Conservation (phyloP, 306 rosid species). For the Corylus avellana region DNA sequence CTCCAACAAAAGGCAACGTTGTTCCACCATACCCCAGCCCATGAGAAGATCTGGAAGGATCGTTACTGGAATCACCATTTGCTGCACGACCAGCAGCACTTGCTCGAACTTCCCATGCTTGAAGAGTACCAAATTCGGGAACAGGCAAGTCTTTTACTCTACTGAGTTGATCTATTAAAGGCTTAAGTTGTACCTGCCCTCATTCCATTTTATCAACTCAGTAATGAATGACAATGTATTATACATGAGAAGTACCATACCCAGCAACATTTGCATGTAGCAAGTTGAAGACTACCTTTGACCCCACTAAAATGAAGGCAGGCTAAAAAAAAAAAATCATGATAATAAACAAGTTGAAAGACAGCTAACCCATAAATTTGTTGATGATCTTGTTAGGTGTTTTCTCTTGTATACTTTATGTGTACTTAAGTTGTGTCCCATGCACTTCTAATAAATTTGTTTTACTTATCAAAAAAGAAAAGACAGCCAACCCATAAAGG, state of each 20-base stretch:
- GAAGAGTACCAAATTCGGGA: slow-evolving; percentile 92
- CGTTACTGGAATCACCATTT: slow-evolving; percentile 63
- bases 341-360: not conserved
- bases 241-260: slow-evolving; percentile 11
- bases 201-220: slow-evolving; percentile 21
- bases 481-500: not conserved
- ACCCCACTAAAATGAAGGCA: slow-evolving; percentile 9
- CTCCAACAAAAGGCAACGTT: slow-evolving; percentile 87
- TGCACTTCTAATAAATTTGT: too few species aligned
- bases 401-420: too few species aligned
- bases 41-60: slow-evolving; percentile 74
- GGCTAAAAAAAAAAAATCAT: not conserved
- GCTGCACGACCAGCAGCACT: slow-evolving; percentile 78
- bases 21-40: slow-evolving; percentile 78
- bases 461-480: too few species aligned
- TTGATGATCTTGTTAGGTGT: too few species aligned
- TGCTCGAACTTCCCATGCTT: slow-evolving; percentile 96
- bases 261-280: slow-evolving; percentile 10
- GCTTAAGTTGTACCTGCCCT: slow-evolving; percentile 85
- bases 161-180: slow-evolving; percentile 78
- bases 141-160: slow-evolving; percentile 88
- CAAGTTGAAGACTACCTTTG: slow-evolving; percentile 16
- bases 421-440: too few species aligned
- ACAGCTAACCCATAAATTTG: too few species aligned
- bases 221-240: not conserved